Evolutionary conservation across 2,329 filamentous ascomycete species (phyloP).

Genomic region (Hymenoscyphus scutula): DNA sequence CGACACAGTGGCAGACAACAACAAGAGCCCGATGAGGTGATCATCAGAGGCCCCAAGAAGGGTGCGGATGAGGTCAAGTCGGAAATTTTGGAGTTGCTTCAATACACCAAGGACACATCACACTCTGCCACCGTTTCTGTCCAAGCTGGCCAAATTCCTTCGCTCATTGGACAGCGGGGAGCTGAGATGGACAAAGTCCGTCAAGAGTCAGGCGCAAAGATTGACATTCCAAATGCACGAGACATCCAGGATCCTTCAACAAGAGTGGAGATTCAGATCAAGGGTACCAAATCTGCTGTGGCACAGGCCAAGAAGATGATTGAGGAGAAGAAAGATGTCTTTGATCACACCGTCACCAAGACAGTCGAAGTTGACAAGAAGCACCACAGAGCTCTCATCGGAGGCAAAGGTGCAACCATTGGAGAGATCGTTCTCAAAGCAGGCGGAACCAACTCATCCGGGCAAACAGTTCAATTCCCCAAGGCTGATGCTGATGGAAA

Average conservation of each 20-base stretch:
- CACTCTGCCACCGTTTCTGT: constrained; percentile 77
- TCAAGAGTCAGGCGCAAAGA: constrained; percentile 78
- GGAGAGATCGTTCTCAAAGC: constrained; percentile 83
- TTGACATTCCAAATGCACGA: constrained; percentile 82
- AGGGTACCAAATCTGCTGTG: constrained; percentile 88
- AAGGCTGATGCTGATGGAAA: constrained; percentile 81
- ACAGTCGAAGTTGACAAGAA: constrained; percentile 92
- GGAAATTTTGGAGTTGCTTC: constrained; percentile 82
- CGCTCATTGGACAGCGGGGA: constrained; percentile 86
- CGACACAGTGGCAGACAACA: constrained; percentile 60
- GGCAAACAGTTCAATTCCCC: constrained; percentile 91
- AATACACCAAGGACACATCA: constrained; percentile 88
- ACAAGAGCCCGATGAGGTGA: constrained; percentile 84
- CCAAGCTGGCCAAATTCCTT: constrained; percentile 89
- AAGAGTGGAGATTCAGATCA: constrained; percentile 83
- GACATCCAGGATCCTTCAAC: constrained; percentile 65
- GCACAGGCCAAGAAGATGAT: constrained; percentile 88
- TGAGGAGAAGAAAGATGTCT: constrained; percentile 79
- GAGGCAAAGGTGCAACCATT: constrained; percentile 78
- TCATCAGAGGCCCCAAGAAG: constrained; percentile 86
- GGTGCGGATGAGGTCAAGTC: constrained; percentile 90
- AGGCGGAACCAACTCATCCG: constrained; percentile 81
- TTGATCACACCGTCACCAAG: constrained; percentile 84
- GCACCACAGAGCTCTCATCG: constrained; percentile 87
- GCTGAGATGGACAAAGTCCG: constrained; percentile 88